Base-by-base conservation (phyloP, 2,329 filamentous ascomycete genomes). In the Cercospora sp. region DNA sequence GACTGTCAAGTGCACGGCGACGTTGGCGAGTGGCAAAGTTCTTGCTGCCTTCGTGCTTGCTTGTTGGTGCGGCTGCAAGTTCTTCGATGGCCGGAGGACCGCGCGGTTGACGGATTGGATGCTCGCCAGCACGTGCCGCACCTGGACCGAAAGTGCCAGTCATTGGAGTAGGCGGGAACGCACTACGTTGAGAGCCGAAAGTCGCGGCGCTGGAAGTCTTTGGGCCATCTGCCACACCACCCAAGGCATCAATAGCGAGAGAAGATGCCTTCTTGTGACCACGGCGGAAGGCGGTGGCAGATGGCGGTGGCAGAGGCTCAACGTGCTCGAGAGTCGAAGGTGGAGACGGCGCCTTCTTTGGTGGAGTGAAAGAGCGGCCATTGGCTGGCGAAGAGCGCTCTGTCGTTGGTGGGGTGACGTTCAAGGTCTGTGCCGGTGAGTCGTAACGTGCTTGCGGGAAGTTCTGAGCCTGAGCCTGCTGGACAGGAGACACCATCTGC, bases 11-110 rank as follows among this genome's bases (percentile, higher is more conserved):
- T 28, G 95, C 95, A 75, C 91, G 93, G 72, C 94, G 93, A 68
- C 95, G 93, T 76, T 96, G 94, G 69, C 95, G 93, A 65, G 93
- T 89, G 10, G 91, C 91, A 81, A 99, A 99, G 84, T 99, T 99
- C 88, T 97, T 85, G 88, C 94, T 97, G 26, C 94, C 95, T 79
- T 98, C 94, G 71, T 94, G 88, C 82, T 93, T 97, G 73, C 92
- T 90, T 8, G 94, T 98, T 1, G 95, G 95, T 82, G 94, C 95
- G 20, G 90, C 87, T 76, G 90, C 88, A 68, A 99, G 88, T 82
- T 99, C 95, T 73, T 99, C 95, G 61, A 98, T 86, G 13, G 92
- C 89, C 13, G 95, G 95, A 26, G 95, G 95, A 5, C 94, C 94
- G 71, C 93, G 92, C 63, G 95, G 95, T 81, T 99, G 95, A 68